phyloP scores from a whole-genome alignment of 225 moss, liverwort and hornwort species.

The Takakia lepidozioides region DNA sequence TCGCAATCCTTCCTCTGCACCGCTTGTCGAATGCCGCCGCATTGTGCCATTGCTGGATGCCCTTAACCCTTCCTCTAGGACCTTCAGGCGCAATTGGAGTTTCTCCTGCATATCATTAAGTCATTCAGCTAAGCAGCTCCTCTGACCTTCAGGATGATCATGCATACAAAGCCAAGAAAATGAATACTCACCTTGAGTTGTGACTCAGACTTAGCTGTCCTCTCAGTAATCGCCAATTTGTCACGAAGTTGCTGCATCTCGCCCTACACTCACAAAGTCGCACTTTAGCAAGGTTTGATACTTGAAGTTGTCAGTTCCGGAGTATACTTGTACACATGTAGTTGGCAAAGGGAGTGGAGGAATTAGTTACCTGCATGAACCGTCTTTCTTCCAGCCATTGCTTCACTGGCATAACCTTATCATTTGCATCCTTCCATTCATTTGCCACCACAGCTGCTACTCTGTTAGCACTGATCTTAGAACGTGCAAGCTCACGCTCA shows the following conservation, averaged over 20 bases:
- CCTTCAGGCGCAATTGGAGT: conserved; percentile 50
- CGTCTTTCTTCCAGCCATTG: conserved; percentile 68
- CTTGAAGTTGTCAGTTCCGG: no score
- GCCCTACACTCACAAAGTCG: conserved; percentile 27
- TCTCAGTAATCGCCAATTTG: conserved; percentile 45
- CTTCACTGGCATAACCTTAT: conserved; percentile 65
- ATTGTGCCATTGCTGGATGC: conserved; percentile 24
- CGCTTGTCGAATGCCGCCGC: conserved; percentile 22
- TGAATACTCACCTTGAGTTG: conserved; percentile 37
- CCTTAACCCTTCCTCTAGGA: conserved; percentile 52
- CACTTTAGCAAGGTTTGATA: conserved; percentile 1
- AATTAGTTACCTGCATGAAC: conserved; percentile 40
- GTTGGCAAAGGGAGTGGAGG: no score
- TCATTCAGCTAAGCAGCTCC: conserved; percentile 8
- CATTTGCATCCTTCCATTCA: conserved; percentile 56
- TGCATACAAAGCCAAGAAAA: conserved; percentile 4
- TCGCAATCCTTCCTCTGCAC: conserved; percentile 36
- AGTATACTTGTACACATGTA: no score
- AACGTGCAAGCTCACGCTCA: conserved; percentile 59
- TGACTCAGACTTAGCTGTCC: conserved; percentile 42
- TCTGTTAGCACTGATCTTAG: conserved; percentile 55
- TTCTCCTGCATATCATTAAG: conserved; percentile 28
- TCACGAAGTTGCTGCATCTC: conserved; percentile 69
- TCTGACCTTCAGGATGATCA: neutral
- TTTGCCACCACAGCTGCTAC: conserved; percentile 60